Conservation (phyloP, 2,329 filamentous ascomycete species). For the Diplodia corticola region DNA sequence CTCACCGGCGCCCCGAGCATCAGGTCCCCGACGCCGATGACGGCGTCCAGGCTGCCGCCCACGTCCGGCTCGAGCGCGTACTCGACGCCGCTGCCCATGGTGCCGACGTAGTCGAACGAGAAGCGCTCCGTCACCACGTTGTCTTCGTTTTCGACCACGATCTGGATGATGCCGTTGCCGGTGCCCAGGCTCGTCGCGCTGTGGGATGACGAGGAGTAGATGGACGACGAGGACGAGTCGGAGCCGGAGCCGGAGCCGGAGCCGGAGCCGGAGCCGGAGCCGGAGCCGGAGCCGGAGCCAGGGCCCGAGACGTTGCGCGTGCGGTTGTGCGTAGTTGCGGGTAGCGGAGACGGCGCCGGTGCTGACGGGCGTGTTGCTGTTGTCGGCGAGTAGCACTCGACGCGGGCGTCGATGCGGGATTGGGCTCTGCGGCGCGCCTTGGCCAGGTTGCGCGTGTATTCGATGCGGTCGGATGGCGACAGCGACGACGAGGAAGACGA, state of each 20-base stretch:
- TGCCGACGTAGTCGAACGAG: slow-evolving; percentile 58
- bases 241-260: not conserved
- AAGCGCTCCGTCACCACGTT: slow-evolving; percentile 51
- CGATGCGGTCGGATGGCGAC: not conserved
- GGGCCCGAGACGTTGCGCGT: not conserved
- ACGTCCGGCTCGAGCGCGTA: slow-evolving; percentile 63
- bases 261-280: not conserved
- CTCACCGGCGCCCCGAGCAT: slow-evolving; percentile 38
- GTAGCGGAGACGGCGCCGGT: too few relatives aligned
- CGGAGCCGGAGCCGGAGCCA: not conserved
- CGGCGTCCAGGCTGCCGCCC: slow-evolving; percentile 51
- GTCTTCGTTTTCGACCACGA: slow-evolving; percentile 54
- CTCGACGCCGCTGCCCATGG: slow-evolving; percentile 57
- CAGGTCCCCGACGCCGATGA: slow-evolving; percentile 55
- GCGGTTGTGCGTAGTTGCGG: not conserved
- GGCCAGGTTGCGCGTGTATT: not conserved
- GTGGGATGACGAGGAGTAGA: slow-evolving; percentile 32
- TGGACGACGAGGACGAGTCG: slow-evolving; percentile 24
- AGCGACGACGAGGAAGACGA: not conserved
- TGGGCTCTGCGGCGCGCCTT: not conserved
- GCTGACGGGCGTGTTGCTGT: not conserved
- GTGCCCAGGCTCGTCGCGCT: slow-evolving; percentile 53
- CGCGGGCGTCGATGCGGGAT: not conserved
- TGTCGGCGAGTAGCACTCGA: not conserved
- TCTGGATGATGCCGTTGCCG: slow-evolving; percentile 59